Evolutionary conservation across 2,329 filamentous ascomycete species (phyloP).

Genomic region (Tolypocladium nubicola): DNA sequence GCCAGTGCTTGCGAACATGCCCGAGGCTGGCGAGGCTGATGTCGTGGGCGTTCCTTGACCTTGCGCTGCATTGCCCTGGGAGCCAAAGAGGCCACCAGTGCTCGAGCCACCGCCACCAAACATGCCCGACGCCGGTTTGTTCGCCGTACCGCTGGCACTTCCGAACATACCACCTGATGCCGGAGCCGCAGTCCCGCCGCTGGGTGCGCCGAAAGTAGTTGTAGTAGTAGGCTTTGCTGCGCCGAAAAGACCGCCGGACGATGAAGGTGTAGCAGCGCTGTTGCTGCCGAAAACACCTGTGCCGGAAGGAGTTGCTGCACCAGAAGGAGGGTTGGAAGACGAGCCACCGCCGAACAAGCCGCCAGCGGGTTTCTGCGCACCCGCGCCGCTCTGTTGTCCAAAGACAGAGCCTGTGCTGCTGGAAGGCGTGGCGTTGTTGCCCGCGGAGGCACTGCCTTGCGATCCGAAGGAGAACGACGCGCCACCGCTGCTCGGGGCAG

Average conservation of each 20-base stretch:
- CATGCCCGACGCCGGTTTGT: constrained; percentile 15
- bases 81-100: constrained; percentile 7
- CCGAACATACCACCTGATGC: constrained; percentile 7
- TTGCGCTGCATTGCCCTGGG: constrained; percentile 5
- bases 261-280: constrained; percentile 1
- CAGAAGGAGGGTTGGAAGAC: background rate
- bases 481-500: constrained; percentile 11
- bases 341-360: constrained; percentile 19
- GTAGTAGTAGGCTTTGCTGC: constrained; percentile 4
- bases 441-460: constrained; percentile 11
- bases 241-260: constrained; percentile 7
- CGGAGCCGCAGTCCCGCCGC: constrained; percentile 6
- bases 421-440: constrained; percentile 16
- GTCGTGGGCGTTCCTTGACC: constrained; percentile 11
- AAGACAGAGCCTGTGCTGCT: constrained; percentile 18
- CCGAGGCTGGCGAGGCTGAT: constrained; percentile 14
- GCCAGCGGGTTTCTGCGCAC: constrained; percentile 15
- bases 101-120: constrained; percentile 11
- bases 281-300: constrained; percentile 9
- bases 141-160: constrained; percentile 4
- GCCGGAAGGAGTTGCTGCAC: constrained; percentile 9
- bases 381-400: constrained; percentile 17
- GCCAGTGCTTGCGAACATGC: constrained; percentile 18
- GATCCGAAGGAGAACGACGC: constrained; percentile 31
- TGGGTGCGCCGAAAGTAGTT: constrained; percentile 9